Base-by-base conservation (phyloP, 2,329 filamentous ascomycete species). In the Trichoderma sp. region DNA sequence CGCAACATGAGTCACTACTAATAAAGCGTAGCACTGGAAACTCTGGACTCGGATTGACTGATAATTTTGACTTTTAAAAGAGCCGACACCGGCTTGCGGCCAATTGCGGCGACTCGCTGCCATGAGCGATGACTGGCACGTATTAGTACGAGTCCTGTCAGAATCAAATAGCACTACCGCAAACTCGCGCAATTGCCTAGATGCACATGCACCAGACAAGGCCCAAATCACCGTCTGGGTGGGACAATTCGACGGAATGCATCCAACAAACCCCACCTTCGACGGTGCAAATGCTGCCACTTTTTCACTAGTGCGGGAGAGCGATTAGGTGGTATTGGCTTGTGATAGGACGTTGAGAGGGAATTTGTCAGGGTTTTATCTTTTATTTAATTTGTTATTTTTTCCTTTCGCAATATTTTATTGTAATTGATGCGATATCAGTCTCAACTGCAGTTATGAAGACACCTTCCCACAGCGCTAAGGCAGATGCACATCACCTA, bases 1-100 rank as follows among this genome's bases (percentile, higher is more conserved):
- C 28, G 56, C 21, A 60, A 34, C 57, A 34, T 60, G 57, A 60
- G 30, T 60, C 57, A 60, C 57, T 60, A 32, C 56, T 32, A 36
- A 36, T 36, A 36, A 1, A 30, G n/a, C 57, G n/a, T 34, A 60
- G 57, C 57, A 60, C 12, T 60, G 7, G 6, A n/a, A 66, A 36
- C 18, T 66, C 32, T 36, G 12, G 21, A 67, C 57, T 8, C 43
- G 51, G 64, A 21, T 39, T 51, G 26, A 24, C 56, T 36, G 26
- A 30, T 32, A 47, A 30, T 58, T 68, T 68, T 67, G 28, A 61
- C 36, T 61, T 61, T 61, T 12, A n/a, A 7, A 58, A 51, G 57
- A 61, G 66, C 66, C 66, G 66, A 69, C 56, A 61, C 66, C 66
- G 66, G 66, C 66, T 39, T 57, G 62, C 28, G 64, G 32, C 30